Conservation (phyloP, 306 rosid genomes). For the Geum urbanum region DNA sequence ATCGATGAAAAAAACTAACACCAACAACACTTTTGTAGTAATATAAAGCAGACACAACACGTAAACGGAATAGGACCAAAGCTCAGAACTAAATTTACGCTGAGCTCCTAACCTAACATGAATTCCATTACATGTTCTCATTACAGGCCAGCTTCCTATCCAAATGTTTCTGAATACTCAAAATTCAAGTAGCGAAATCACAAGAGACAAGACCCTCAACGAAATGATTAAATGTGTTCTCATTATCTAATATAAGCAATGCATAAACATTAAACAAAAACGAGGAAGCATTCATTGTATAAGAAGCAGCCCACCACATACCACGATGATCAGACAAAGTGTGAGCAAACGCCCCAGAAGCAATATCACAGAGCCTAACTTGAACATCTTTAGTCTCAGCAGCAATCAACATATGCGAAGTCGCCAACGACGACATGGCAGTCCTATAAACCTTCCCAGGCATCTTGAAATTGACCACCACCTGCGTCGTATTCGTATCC, state of each 20-base stretch:
- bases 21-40: neutral
- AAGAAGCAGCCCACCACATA: slow-evolving; percentile 28
- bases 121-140: neutral
- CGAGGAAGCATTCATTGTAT: neutral
- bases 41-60: neutral
- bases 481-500: slow-evolving; percentile 95
- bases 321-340: slow-evolving; percentile 95
- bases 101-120: neutral
- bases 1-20: slow-evolving; percentile 6
- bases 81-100: neutral
- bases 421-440: slow-evolving; percentile 86
- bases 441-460: slow-evolving; percentile 87
- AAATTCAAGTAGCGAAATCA: too few species aligned
- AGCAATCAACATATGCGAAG: slow-evolving; percentile 85
- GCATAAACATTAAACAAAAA: neutral
- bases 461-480: slow-evolving; percentile 75
- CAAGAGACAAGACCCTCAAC: too few species aligned
- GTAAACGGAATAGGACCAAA: neutral
- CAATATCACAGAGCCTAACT: slow-evolving; percentile 93
- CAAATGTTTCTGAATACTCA: too few species aligned
- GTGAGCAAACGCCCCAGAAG: slow-evolving; percentile 89
- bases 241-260: neutral
- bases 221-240: too few species aligned
- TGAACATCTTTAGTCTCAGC: slow-evolving; percentile 96
- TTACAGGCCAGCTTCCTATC: neutral